Evolutionary conservation across 2,329 filamentous ascomycete species (phyloP).

Genomic region (Zymoseptoria brevis): DNA sequence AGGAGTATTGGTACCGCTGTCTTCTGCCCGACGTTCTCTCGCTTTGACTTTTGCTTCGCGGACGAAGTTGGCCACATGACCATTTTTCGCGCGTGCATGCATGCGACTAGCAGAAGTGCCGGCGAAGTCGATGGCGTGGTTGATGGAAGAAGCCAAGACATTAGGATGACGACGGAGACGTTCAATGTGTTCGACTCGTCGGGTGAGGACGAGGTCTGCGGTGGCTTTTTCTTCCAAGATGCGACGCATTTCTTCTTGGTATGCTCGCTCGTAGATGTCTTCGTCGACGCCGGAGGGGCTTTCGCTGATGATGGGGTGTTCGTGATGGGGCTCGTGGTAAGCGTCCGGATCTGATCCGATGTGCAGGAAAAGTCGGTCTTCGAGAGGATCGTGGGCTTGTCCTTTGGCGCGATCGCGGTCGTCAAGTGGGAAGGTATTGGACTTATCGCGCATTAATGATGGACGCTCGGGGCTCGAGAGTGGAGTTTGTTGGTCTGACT

Average conservation of each 20-base stretch:
- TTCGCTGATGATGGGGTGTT: constrained; percentile 13
- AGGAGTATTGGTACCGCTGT: constrained; percentile 3
- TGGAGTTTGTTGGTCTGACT: not conserved
- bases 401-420: constrained; percentile 41
- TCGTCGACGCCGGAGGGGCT: constrained; percentile 18
- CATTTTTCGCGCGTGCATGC: constrained; percentile 13
- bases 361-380: constrained; percentile 62
- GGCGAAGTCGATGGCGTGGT: constrained; percentile 19
- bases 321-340: constrained; percentile 28
- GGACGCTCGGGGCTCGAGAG: not conserved
- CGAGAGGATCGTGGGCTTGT: constrained; percentile 56
- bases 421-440: constrained; percentile 27
- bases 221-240: constrained; percentile 47
- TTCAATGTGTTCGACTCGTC: constrained; percentile 39
- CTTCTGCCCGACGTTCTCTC: constrained; percentile 11
- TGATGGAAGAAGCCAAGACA: constrained; percentile 13
- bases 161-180: constrained; percentile 16
- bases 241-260: constrained; percentile 69
- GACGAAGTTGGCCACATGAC: constrained; percentile 15
- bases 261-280: constrained; percentile 77
- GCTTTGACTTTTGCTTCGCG: constrained; percentile 15
- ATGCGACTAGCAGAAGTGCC: constrained; percentile 12
- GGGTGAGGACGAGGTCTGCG: constrained; percentile 51
- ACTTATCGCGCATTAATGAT: not conserved
- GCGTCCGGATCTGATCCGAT: constrained; percentile 52